Conservation (phyloP, 2,329 filamentous ascomycete genomes). For the Cytospora schulzeri region DNA sequence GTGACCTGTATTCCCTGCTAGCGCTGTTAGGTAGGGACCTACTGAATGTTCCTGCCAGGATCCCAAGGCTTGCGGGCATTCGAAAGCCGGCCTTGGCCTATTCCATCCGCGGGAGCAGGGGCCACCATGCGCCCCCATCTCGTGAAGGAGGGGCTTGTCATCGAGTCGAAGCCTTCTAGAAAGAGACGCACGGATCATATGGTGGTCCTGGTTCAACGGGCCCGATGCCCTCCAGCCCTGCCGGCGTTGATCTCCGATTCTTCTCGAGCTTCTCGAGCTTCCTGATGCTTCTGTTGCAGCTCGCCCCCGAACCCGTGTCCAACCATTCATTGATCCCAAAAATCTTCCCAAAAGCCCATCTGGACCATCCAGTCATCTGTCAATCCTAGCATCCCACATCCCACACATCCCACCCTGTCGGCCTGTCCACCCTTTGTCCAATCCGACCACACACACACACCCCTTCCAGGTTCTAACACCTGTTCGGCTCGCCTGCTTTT, state of each 20-base stretch:
- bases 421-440: conserved; percentile 12
- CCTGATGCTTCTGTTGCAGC: conserved; percentile 29
- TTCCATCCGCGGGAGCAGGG: conserved; percentile 25
- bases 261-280: conserved; percentile 26
- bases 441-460: conserved; percentile 12
- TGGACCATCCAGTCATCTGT: conserved; percentile 1
- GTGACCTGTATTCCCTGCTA: too few species aligned
- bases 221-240: conserved; percentile 8
- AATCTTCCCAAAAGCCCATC: too few species aligned
- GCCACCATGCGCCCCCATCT: conserved; percentile 16
- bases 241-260: conserved; percentile 6
- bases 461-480: conserved; percentile 12
- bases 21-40: neutral
- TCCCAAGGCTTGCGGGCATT: conserved; percentile 8
- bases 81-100: conserved; percentile 18
- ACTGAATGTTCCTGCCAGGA: neutral
- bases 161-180: conserved; percentile 29
- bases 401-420: conserved; percentile 10
- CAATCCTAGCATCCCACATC: conserved; percentile 5
- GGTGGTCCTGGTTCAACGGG: conserved; percentile 12
- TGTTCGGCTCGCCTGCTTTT: conserved; percentile 16
- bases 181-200: conserved; percentile 21
- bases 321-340: conserved; percentile 9
- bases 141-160: conserved; percentile 4
- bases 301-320: conserved; percentile 19